Conservation (phyloP, 495 filamentous ascomycete species). For the Cercophora scortea region DNA sequence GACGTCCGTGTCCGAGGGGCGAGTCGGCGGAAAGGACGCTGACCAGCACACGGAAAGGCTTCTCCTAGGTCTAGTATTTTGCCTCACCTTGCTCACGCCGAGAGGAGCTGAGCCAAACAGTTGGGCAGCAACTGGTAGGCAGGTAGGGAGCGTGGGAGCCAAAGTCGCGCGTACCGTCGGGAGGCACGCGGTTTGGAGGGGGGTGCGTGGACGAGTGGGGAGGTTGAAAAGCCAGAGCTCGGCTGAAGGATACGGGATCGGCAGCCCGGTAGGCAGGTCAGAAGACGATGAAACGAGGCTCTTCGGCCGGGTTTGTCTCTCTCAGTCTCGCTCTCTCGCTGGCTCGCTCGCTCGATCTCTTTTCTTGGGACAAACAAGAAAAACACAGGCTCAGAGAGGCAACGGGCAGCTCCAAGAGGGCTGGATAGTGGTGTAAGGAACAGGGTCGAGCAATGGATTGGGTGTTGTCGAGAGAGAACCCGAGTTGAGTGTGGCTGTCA, state of each 20-base stretch:
- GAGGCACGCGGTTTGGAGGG: background rate
- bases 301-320: background rate
- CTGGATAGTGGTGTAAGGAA: conserved; percentile 1
- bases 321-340: no score
- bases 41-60: conserved; percentile 3
- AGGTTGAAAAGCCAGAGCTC: conserved; percentile 11
- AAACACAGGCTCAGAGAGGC: background rate
- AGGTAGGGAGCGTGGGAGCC: background rate
- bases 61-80: conserved; percentile 4
- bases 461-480: conserved; percentile 5
- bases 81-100: conserved; percentile 10
- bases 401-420: background rate
- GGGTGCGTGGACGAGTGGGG: conserved; percentile 12
- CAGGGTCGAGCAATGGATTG: conserved; percentile 10
- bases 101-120: conserved; percentile 11
- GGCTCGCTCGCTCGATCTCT: background rate
- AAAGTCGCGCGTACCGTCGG: conserved; percentile 4
- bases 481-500: conserved; percentile 17
- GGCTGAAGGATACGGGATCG: conserved; percentile 14
- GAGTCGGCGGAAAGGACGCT: conserved; percentile 1
- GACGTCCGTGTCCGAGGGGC: conserved; percentile 1
- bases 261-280: conserved; percentile 8
- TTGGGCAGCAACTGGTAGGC: conserved; percentile 25
- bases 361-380: background rate
- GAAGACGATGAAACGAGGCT: background rate